Conservation (phyloP, 371 early-diverging fungal species). For the Syncephalis fuscata region DNA sequence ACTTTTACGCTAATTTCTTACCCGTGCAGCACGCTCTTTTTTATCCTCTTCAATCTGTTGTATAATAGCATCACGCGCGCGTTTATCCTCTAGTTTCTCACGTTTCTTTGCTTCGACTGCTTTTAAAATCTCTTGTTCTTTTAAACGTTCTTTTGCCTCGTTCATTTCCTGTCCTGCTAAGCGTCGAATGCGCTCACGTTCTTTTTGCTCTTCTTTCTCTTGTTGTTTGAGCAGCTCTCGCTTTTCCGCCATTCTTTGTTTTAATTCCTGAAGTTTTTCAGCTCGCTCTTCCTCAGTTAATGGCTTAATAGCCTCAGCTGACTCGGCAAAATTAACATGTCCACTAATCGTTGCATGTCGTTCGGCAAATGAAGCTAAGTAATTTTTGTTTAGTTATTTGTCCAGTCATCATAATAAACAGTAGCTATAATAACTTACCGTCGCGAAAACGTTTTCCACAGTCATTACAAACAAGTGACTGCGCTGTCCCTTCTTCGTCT, state of each 20-base stretch:
- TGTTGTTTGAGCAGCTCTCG: slow-evolving; percentile 35
- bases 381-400: too few species aligned
- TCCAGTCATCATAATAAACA: not conserved
- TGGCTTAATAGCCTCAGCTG: slow-evolving; percentile 64
- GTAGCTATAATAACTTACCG: slow-evolving; percentile 20
- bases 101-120: slow-evolving; percentile 47
- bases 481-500: slow-evolving; percentile 43
- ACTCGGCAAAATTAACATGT: slow-evolving; percentile 78
- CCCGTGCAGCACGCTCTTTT: slow-evolving; percentile 36
- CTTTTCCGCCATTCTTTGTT: slow-evolving; percentile 49
- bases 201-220: slow-evolving; percentile 52
- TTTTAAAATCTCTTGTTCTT: slow-evolving; percentile 58
- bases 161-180: slow-evolving; percentile 65
- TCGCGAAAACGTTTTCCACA: slow-evolving; percentile 70
- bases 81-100: slow-evolving; percentile 63
- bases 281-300: slow-evolving; percentile 76
- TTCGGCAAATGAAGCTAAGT: slow-evolving; percentile 50
- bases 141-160: slow-evolving; percentile 46
- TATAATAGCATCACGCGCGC: slow-evolving; percentile 59
- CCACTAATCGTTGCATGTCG: slow-evolving; percentile 66
- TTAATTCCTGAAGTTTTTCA: slow-evolving; percentile 56
- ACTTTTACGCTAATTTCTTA: not conserved
- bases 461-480: slow-evolving; percentile 72
- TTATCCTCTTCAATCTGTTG: slow-evolving; percentile 80
- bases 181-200: slow-evolving; percentile 58